These are phyloP conservation scores for Alloascoidea hylecoeti DNA, from an alignment of 805 yeast species.

Conservation along the genomic window DNA sequence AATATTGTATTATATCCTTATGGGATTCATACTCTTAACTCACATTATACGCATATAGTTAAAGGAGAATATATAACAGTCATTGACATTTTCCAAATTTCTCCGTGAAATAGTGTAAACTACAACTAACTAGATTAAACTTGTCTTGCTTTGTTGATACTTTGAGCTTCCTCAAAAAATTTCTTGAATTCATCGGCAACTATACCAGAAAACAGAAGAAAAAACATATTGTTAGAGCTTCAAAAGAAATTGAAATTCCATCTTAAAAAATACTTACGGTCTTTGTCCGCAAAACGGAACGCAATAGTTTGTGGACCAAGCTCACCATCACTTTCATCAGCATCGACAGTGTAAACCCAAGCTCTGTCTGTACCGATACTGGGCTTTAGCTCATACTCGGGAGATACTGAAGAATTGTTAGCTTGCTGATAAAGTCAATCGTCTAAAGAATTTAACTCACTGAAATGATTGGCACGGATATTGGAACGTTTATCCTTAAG, in stretches of 20 bases:
- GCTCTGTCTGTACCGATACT: conserved; percentile 96
- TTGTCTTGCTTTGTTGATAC: conserved; percentile 34
- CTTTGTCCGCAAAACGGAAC: conserved; percentile 87
- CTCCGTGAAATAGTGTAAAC: conserved; percentile 3
- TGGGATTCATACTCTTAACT: conserved; percentile 6
- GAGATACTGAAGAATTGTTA: no score
- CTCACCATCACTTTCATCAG: conserved; percentile 89
- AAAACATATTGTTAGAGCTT: no score
- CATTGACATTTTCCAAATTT: conserved; percentile 6
- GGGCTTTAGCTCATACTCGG: conserved; percentile 74
- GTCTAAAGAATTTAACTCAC: no score
- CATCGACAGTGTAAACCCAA: conserved; percentile 94
- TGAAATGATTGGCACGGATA: conserved; percentile 94
- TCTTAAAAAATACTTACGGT: background rate
- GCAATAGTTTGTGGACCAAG: conserved; percentile 96
- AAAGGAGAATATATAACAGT: conserved; percentile 3
- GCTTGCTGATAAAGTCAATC: no score
- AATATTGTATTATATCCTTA: no score
- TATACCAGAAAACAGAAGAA: no score
- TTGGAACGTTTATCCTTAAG: conserved; percentile 98
- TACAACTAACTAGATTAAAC: conserved; percentile 3
- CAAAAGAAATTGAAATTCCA: background rate
- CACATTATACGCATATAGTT: background rate
- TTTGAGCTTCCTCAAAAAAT: conserved; percentile 77
- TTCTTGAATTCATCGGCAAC: conserved; percentile 87